Conservation (phyloP, 345 rosid genomes). For the Heritiera fomes region DNA sequence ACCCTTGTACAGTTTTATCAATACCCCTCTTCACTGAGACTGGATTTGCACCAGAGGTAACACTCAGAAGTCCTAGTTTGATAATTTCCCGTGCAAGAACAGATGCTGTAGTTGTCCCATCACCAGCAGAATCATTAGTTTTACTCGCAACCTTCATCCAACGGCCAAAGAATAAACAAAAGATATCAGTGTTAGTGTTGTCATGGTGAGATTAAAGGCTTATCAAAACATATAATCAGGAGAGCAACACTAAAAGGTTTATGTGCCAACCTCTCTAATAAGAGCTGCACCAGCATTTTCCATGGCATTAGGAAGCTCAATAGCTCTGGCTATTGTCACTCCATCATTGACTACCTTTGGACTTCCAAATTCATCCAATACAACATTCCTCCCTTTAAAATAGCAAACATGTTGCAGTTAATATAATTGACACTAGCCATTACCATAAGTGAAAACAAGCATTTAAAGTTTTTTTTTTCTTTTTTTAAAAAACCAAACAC, state of each 20-base stretch:
- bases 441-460: not conserved
- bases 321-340: conserved; percentile 93
- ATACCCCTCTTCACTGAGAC: conserved; percentile 89
- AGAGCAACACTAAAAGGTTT: not conserved
- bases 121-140: conserved; percentile 98
- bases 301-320: conserved; percentile 90
- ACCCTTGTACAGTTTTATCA: conserved; percentile 75
- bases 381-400: conserved; percentile 87
- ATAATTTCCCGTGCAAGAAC: conserved; percentile 93
- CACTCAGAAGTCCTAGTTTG: conserved; percentile 79
- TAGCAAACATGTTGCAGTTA: not conserved
- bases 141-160: conserved; percentile 84
- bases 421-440: not conserved
- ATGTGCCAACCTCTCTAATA: conserved; percentile 76
- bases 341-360: conserved; percentile 99
- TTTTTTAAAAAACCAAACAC: not conserved
- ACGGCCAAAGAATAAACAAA: not conserved
- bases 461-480: not conserved
- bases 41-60: conserved; percentile 96
- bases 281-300: conserved; percentile 99
- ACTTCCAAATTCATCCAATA: conserved; percentile 91
- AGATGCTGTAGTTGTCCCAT: conserved; percentile 97
- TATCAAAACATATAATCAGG: not conserved
- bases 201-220: not conserved
- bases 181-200: conserved; percentile 5